phyloP scores from a whole-genome alignment of 495 filamentous ascomycete genomes.

The Usnea hakonensis region DNA sequence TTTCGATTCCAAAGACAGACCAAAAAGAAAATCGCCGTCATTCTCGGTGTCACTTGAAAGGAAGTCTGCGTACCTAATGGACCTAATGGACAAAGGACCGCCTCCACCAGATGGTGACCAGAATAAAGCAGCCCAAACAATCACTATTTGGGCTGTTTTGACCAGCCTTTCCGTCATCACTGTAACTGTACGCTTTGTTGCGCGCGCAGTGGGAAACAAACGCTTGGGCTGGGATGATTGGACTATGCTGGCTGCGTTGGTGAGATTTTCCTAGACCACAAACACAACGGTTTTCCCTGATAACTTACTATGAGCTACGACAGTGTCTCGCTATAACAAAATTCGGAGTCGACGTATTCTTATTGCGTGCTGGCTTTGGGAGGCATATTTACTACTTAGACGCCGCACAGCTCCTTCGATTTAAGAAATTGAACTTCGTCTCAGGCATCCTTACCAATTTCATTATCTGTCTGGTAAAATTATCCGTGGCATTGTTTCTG shows the following conservation, averaged over 20 bases:
- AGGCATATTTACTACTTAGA: constrained; percentile 2
- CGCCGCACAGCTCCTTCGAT: neutral
- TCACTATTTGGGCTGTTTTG: neutral
- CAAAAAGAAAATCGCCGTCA: neutral
- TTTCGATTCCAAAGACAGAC: neutral
- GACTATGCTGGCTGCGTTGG: constrained; percentile 3
- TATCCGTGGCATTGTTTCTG: neutral
- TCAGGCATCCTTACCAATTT: neutral
- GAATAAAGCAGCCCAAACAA: neutral
- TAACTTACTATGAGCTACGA: neutral
- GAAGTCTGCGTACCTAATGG: neutral
- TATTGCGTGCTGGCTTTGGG: neutral
- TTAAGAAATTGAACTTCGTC: neutral
- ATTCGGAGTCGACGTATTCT: neutral
- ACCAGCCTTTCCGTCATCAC: neutral
- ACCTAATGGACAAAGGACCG: neutral
- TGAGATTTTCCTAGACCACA: neutral
- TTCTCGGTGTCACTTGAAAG: neutral
- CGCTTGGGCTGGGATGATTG: neutral
- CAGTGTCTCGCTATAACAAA: neutral
- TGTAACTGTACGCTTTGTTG: neutral
- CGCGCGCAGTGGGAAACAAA: neutral
- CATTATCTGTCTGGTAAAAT: neutral
- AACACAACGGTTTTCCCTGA: neutral
- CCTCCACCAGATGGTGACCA: constrained; percentile 1